These are phyloP conservation scores for Letharia columbiana DNA, from an alignment of 495 filamentous ascomycete species.

Conservation along the genomic window DNA sequence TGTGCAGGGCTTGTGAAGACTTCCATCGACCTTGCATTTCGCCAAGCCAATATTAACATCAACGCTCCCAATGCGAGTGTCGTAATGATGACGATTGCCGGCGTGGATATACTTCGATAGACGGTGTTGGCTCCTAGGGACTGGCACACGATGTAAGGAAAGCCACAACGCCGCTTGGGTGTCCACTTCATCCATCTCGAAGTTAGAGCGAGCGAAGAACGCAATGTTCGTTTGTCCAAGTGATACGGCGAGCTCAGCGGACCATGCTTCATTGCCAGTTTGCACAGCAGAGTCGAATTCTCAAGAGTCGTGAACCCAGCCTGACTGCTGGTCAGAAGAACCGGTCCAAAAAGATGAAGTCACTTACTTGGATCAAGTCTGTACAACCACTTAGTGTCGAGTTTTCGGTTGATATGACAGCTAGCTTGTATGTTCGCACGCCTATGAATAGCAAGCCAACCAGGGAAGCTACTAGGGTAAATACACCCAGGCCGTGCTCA, in stretches of 20 bases:
- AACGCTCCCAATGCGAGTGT: background rate
- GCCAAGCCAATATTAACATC: background rate
- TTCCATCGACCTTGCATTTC: background rate
- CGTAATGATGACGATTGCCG: background rate
- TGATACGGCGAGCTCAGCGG: conserved; percentile 2
- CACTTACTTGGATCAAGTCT: background rate
- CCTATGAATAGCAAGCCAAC: conserved; percentile 5
- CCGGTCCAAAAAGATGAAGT: background rate
- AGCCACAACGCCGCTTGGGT: background rate
- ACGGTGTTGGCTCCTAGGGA: background rate
- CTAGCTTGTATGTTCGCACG: conserved; percentile 6
- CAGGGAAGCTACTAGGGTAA: background rate
- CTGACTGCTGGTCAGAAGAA: background rate
- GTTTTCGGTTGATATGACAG: background rate
- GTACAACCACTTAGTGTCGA: background rate
- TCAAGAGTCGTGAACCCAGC: background rate
- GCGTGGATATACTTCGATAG: background rate
- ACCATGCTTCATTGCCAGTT: background rate
- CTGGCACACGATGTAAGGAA: background rate
- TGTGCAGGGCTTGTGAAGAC: background rate
- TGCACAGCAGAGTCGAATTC: background rate
- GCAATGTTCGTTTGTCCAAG: background rate
- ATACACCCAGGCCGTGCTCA: background rate
- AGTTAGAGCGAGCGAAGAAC: background rate
- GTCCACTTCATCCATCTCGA: background rate